Percentiles rank a stretch among this genome's conserved stretches.
Evolutionary conservation across 2,329 filamentous ascomycete genomes (phyloP).

Genomic region (Aspergillus sp.): DNA sequence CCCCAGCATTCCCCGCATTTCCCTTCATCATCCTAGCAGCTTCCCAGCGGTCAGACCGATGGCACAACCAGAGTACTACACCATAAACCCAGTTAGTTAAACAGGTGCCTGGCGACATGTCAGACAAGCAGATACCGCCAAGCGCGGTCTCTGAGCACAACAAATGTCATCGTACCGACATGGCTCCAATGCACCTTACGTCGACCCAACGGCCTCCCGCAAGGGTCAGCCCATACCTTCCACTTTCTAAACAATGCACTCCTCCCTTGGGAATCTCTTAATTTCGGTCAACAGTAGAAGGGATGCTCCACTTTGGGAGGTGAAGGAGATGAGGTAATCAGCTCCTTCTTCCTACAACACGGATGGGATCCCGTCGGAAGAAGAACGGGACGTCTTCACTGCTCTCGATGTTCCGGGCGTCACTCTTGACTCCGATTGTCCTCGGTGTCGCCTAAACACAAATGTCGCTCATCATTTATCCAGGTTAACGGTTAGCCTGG

Average conservation of each 20-base stretch:
- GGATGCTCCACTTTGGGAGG: too few species aligned
- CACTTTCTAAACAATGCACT: not conserved
- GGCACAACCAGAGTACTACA: not conserved
- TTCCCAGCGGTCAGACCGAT: not conserved
- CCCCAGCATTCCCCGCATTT: slow-evolving; percentile 9
- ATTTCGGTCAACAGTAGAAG: not conserved
- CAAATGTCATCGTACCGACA: not conserved
- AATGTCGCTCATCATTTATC: not conserved
- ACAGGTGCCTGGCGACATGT: not conserved
- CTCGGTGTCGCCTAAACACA: not conserved
- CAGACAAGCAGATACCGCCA: not conserved
- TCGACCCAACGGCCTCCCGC: not conserved
- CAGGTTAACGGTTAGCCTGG: not conserved
- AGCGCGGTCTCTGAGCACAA: not conserved
- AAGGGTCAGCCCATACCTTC: slow-evolving; percentile 5
- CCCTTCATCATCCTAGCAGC: not conserved
- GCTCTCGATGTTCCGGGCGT: not conserved
- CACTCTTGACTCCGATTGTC: not conserved
- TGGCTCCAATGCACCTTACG: slow-evolving; percentile 3
- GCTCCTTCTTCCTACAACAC: not conserved
- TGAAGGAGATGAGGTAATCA: not conserved
- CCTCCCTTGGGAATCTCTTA: not conserved
- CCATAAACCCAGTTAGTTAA: not conserved
- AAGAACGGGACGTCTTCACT: not conserved
- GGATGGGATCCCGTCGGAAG: not conserved